Evolutionary conservation across 1,139 yeast genomes (phyloP), one percentile per base, ranked within the genome.

Genomic region (Spencermartinsiella ligniputridi): DNA sequence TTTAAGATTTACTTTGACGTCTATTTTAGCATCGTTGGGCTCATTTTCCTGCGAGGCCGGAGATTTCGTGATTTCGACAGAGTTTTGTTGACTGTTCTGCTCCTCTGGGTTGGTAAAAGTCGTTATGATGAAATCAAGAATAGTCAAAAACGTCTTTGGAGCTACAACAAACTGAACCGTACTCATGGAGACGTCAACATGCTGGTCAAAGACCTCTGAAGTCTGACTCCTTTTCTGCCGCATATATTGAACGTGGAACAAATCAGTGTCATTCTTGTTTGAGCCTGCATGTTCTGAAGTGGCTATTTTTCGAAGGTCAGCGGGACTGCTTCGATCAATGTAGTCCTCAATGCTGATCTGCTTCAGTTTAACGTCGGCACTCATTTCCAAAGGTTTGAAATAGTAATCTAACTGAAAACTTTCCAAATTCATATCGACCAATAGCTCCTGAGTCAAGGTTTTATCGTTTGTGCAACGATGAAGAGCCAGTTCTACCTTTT

Each of bases 91-190:
- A 16, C 35, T 42, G 22, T 21, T 33, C 21, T 40, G 24, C 37
- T 42, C 68, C 22, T 77, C 81, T 0, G 90, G 87, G 51, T 79
- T 72, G 1, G 96, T 84, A 60, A 92, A 92, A 0, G 97, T 92
- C 39, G 90, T 86, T 58, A 90, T 71, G 2, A 84, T 71, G 61
- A 83, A 94, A 62, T 89, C 94, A 52, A 92, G 67, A 13, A 92
- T 68, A 2, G 95, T 83, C 52, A 92, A 71, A 20, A 86, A 68
- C 1, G 96, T 84, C 56, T 79, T 83, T 41, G 97, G 79, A 0
- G 95, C 79, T 9, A 90, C 68, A 2, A 86, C 83, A 41, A 87
- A 74, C 52, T 81, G 81, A 46, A 94, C 76, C 8, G 95, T 88
- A 0, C 96, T 90, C 62, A 94, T 73, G 44, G 81, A 75, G 41